phyloP scores from a whole-genome alignment of 495 filamentous ascomycete genomes.

The Penicillium cataractarum region DNA sequence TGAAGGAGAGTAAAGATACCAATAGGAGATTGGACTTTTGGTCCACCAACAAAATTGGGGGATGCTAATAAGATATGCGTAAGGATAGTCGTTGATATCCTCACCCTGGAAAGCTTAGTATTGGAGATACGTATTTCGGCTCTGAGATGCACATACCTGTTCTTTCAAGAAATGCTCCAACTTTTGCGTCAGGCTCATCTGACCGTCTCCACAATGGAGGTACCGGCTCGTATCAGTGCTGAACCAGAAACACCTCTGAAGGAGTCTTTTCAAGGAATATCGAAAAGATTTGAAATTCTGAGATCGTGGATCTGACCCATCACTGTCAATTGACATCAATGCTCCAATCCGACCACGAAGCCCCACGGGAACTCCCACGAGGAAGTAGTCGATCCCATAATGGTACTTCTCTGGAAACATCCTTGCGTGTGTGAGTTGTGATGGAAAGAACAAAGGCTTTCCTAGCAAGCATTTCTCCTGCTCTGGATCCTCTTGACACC shows the following conservation, averaged over 20 bases:
- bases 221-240: constrained; percentile 20
- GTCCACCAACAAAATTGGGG: constrained; percentile 71
- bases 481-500: neutral
- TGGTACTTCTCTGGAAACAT: constrained; percentile 19
- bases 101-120: constrained; percentile 14
- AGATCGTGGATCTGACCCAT: neutral
- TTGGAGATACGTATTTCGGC: neutral
- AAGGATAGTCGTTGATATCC: constrained; percentile 37
- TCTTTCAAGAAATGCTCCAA: constrained; percentile 20
- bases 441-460: constrained; percentile 22
- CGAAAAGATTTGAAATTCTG: neutral
- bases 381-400: constrained; percentile 22
- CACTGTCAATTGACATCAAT: constrained; percentile 19
- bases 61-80: constrained; percentile 71
- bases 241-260: constrained; percentile 19
- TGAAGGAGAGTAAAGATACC: constrained; percentile 71
- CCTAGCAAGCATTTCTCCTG: constrained; percentile 9
- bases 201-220: constrained; percentile 22
- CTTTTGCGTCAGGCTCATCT: constrained; percentile 18
- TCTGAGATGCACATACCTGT: constrained; percentile 9
- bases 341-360: constrained; percentile 20
- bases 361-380: constrained; percentile 27
- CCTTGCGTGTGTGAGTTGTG: constrained; percentile 16
- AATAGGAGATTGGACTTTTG: constrained; percentile 81
- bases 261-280: neutral